These are phyloP conservation scores for Gomphus bonarii DNA, from an alignment of 1,284 basidiomycete species.

Conservation along the genomic window DNA sequence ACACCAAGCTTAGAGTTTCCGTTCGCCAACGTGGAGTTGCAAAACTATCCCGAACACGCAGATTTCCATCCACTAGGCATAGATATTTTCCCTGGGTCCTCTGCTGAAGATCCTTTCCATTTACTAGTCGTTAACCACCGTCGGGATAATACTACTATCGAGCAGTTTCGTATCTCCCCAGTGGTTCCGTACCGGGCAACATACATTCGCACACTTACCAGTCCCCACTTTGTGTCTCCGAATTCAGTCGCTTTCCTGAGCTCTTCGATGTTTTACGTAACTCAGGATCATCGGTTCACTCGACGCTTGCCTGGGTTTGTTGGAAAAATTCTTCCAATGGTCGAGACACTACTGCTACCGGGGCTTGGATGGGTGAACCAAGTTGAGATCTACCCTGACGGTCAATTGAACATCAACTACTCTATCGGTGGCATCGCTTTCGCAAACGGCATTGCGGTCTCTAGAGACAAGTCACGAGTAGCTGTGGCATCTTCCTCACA, in stretches of 20 bases:
- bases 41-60: conserved; percentile 33
- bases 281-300: conserved; percentile 61
- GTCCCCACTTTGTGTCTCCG: conserved; percentile 45
- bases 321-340: conserved; percentile 37
- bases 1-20: conserved; percentile 4
- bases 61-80: conserved; percentile 53
- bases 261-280: conserved; percentile 52
- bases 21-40: conserved; percentile 23
- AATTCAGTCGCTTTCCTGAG: conserved; percentile 56
- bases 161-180: conserved; percentile 49
- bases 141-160: conserved; percentile 43
- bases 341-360: conserved; percentile 46
- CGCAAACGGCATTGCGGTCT: conserved; percentile 56
- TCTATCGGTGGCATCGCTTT: conserved; percentile 44
- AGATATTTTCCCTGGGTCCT: conserved; percentile 36
- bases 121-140: conserved; percentile 60
- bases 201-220: conserved; percentile 47
- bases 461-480: conserved; percentile 35
- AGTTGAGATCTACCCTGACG: conserved; percentile 28
- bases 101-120: conserved; percentile 33
- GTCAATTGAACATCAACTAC: conserved; percentile 21
- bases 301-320: conserved; percentile 41
- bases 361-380: conserved; percentile 52
- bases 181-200: conserved; percentile 29
- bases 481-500: conserved; percentile 46